These are phyloP conservation scores for Pestalotiopsis sp. DNA, from an alignment of 2,329 filamentous ascomycete species.

Conservation along the genomic window DNA sequence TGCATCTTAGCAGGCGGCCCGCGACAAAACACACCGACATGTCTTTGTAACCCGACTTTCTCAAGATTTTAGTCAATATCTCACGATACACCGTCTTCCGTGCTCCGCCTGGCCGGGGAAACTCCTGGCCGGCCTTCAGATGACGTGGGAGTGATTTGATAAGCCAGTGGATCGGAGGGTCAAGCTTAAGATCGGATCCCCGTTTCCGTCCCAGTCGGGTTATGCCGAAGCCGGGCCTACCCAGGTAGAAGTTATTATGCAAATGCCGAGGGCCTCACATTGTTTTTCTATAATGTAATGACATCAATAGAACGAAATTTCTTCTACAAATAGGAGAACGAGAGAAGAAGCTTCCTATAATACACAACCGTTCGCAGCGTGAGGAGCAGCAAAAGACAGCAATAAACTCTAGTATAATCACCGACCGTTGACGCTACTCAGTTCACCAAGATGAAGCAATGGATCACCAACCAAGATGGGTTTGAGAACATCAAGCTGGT, in stretches of 20 bases:
- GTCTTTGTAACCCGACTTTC: neutral
- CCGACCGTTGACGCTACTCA: neutral
- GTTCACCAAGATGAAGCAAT: slow-evolving; percentile 43
- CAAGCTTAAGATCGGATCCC: slow-evolving; percentile 1
- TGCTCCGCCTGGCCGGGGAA: neutral
- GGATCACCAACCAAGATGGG: slow-evolving; percentile 58
- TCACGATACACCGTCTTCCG: neutral
- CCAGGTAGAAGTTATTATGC: neutral
- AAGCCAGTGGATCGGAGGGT: slow-evolving; percentile 11
- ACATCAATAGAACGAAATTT: neutral
- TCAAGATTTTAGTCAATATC: too few species aligned
- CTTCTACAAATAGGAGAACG: neutral
- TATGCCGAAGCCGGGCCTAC: slow-evolving; percentile 3
- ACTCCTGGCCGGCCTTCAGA: neutral
- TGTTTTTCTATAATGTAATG: neutral
- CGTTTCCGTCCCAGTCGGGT: neutral
- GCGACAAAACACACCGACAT: neutral
- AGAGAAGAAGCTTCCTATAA: neutral
- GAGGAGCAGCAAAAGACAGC: neutral
- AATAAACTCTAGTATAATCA: neutral
- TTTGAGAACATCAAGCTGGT: slow-evolving; percentile 52
- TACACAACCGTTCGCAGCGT: neutral
- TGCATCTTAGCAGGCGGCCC: neutral
- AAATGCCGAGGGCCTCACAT: neutral
- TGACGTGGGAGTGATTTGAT: slow-evolving; percentile 7